Evolutionary conservation across 257 asterid genomes (phyloP).

Genomic region (Rehmannia glutinosa): DNA sequence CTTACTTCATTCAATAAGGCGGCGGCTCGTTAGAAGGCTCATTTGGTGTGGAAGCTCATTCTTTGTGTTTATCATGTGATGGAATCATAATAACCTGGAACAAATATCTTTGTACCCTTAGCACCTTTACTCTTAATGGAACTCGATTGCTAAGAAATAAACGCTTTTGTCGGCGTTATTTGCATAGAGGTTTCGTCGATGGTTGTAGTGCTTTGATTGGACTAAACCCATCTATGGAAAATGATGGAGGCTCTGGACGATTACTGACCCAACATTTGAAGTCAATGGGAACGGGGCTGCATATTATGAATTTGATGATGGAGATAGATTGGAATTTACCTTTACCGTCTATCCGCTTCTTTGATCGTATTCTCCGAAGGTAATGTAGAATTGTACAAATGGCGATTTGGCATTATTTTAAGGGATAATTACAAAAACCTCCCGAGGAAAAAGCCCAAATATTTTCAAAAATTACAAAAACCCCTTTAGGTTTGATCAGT

Average conservation of each 20-base stretch:
- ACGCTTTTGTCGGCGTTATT: conserved; percentile 54
- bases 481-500: too few species aligned
- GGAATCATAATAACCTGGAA: conserved; percentile 83
- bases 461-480: neutral
- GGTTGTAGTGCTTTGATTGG: conserved; percentile 80
- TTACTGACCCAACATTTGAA: too few species aligned
- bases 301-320: conserved; percentile 43
- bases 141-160: conserved; percentile 47
- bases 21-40: conserved; percentile 75
- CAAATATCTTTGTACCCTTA: conserved; percentile 41
- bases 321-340: conserved; percentile 41
- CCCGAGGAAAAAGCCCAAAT: too few species aligned
- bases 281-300: too few species aligned
- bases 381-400: conserved; percentile 19
- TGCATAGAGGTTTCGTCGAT: conserved; percentile 91
- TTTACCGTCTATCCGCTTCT: conserved; percentile 81
- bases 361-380: conserved; percentile 75
- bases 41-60: conserved; percentile 80
- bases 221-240: conserved; percentile 58
- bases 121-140: conserved; percentile 83
- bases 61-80: conserved; percentile 71
- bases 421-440: neutral
- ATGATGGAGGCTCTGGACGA: conserved; percentile 42
- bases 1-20: conserved; percentile 81
- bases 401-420: neutral